Evolutionary conservation across 2,329 filamentous ascomycete species (phyloP).

Genomic region (Calonectria fujianensis): DNA sequence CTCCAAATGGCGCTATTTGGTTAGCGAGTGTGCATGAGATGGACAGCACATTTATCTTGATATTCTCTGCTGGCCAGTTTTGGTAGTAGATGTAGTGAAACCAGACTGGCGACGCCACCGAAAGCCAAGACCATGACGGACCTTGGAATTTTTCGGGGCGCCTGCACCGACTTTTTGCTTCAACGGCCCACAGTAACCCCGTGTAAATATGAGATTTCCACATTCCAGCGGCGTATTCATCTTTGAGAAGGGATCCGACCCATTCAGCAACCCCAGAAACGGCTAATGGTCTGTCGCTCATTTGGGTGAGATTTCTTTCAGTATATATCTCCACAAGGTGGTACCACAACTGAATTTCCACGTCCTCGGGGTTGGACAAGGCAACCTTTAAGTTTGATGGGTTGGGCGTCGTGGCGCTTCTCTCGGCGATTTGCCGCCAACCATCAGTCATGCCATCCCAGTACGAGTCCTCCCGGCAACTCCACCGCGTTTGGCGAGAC

Average conservation of each 20-base stretch:
- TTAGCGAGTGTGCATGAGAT: not conserved
- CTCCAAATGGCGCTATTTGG: conserved; percentile 4
- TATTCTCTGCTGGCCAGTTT: conserved; percentile 14
- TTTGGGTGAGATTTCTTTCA: conserved; percentile 3
- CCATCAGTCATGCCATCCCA: conserved; percentile 20
- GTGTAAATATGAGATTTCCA: conserved; percentile 25
- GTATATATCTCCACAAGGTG: conserved; percentile 26
- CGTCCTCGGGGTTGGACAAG: not conserved
- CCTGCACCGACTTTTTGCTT: not conserved
- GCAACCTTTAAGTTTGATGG: not conserved
- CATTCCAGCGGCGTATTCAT: conserved; percentile 17
- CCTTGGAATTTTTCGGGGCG: conserved; percentile 19
- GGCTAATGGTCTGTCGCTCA: conserved; percentile 20
- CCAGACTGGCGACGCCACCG: not conserved
- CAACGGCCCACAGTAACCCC: conserved; percentile 9
- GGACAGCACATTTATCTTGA: conserved; percentile 6
- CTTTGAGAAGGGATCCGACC: conserved; percentile 14
- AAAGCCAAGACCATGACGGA: conserved; percentile 28
- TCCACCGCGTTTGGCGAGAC: conserved; percentile 21
- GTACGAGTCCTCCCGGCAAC: conserved; percentile 12
- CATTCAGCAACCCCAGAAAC: conserved; percentile 26
- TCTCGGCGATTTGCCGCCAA: conserved; percentile 9
- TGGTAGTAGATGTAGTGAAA: conserved; percentile 23
- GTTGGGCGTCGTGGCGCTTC: not conserved
- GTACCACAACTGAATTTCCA: not conserved